Percentiles rank a stretch among this genome's conserved stretches.
phyloP scores from a whole-genome alignment of 768 basidiomycete species.

The Tricholoma sp. region DNA sequence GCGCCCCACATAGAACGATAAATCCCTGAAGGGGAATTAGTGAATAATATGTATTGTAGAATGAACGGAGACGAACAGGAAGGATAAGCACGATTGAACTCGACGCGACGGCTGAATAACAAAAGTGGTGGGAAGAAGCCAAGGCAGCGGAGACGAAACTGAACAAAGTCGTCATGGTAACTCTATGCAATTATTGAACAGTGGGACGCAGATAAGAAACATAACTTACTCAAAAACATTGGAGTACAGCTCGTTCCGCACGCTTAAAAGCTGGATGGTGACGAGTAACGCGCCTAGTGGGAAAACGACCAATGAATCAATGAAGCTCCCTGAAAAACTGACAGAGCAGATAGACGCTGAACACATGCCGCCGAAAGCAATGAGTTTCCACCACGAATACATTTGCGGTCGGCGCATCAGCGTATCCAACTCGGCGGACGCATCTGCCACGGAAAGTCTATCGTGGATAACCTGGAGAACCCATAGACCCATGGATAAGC shows the following conservation, averaged over 20 bases:
- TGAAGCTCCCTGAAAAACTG: constrained; percentile 69
- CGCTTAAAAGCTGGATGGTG: constrained; percentile 63
- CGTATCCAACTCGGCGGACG: constrained; percentile 58
- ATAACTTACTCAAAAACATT: constrained; percentile 68
- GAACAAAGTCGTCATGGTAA: constrained; percentile 73
- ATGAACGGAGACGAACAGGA: constrained; percentile 42
- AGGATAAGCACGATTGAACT: constrained; percentile 76
- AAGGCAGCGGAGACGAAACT: constrained; percentile 77
- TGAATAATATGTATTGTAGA: constrained; percentile 7
- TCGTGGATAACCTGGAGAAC: constrained; percentile 69
- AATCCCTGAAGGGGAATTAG: constrained; percentile 41
- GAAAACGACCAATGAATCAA: constrained; percentile 68
- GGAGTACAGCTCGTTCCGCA: constrained; percentile 71
- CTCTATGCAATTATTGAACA: constrained; percentile 31
- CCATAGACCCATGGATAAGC: background rate
- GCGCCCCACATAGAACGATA: constrained; percentile 64
- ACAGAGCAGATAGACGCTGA: constrained; percentile 70
- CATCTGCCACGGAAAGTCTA: constrained; percentile 66
- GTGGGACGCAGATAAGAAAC: background rate
- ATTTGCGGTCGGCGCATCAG: constrained; percentile 65
- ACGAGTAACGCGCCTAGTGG: constrained; percentile 77
- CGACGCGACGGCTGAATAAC: constrained; percentile 77
- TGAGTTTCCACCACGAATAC: constrained; percentile 55
- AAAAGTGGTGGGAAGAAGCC: constrained; percentile 60
- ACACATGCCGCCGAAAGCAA: constrained; percentile 74